Conservation (phyloP, 2,329 filamentous ascomycete genomes). For the Diaporthe citrichinensis region DNA sequence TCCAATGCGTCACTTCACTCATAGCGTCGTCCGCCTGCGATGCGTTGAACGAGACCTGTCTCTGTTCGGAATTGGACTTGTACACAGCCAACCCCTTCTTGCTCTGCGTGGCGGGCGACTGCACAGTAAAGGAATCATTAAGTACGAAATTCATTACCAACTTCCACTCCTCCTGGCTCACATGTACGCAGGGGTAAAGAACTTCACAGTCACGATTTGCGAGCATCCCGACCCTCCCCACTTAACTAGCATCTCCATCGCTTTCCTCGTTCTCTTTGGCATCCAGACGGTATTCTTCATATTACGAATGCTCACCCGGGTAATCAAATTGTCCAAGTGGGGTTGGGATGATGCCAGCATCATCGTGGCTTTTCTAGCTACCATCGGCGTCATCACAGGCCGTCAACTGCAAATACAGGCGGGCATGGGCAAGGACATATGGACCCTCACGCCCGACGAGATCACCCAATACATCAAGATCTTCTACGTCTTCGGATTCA, state of each 20-base stretch:
- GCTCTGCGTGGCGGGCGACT: not conserved
- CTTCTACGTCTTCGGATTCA: constrained; percentile 47
- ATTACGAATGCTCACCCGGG: constrained; percentile 53
- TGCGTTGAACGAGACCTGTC: constrained; percentile 9
- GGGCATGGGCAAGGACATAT: constrained; percentile 42
- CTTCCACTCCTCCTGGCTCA: not conserved
- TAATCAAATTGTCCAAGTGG: constrained; percentile 49
- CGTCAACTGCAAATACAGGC: constrained; percentile 55
- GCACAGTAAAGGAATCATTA: not conserved
- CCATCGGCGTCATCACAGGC: constrained; percentile 39
- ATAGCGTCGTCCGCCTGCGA: not conserved
- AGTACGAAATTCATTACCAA: not conserved
- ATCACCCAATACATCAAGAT: constrained; percentile 38
- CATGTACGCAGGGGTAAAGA: not conserved
- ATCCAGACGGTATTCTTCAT: constrained; percentile 54
- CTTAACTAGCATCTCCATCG: not conserved
- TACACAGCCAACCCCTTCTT: not conserved
- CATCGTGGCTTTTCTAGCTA: constrained; percentile 46
- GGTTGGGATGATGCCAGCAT: constrained; percentile 54
- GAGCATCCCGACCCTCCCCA: not conserved
- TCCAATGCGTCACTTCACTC: not conserved
- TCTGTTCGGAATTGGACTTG: not conserved
- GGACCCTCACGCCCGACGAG: constrained; percentile 40
- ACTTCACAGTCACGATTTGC: constrained; percentile 5
- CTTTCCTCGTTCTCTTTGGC: constrained; percentile 46